Conservation (phyloP, 1,284 basidiomycete species). For the Cryptococcus sp. region DNA sequence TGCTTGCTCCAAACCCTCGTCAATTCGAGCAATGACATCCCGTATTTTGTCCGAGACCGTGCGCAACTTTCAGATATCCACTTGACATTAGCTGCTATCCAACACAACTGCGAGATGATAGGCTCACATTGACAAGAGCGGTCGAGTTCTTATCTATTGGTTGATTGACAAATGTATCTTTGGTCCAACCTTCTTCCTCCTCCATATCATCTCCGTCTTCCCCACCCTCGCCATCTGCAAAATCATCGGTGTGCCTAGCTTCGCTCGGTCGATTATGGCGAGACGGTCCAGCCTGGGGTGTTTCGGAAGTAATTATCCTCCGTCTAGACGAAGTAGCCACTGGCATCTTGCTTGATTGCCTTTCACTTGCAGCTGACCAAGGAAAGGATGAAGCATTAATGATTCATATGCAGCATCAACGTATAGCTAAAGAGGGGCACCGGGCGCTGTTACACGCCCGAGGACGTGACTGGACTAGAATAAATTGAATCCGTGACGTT, state of each 20-base stretch:
- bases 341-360: not conserved
- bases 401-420: not conserved
- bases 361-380: not conserved
- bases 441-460: not conserved
- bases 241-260: not conserved
- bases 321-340: not conserved
- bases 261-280: constrained; percentile 1
- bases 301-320: not conserved
- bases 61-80: constrained; percentile 12
- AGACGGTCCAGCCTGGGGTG: constrained; percentile 16
- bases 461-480: constrained; percentile 1
- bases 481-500: constrained; percentile 12
- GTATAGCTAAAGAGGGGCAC: not conserved
- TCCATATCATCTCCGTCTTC: constrained; percentile 17
- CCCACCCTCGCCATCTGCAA: constrained; percentile 12
- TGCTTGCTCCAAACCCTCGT: constrained; percentile 19
- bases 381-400: not conserved
- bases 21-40: constrained; percentile 17
- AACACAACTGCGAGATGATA: not conserved
- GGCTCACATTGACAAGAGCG: constrained; percentile 9
- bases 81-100: not conserved
- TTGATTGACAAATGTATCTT: constrained; percentile 25
- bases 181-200: constrained; percentile 31
- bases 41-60: constrained; percentile 16
- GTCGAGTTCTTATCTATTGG: constrained; percentile 9